phyloP scores from a whole-genome alignment of 73 alveolate genomes.

The Paramecium bursaria region DNA sequence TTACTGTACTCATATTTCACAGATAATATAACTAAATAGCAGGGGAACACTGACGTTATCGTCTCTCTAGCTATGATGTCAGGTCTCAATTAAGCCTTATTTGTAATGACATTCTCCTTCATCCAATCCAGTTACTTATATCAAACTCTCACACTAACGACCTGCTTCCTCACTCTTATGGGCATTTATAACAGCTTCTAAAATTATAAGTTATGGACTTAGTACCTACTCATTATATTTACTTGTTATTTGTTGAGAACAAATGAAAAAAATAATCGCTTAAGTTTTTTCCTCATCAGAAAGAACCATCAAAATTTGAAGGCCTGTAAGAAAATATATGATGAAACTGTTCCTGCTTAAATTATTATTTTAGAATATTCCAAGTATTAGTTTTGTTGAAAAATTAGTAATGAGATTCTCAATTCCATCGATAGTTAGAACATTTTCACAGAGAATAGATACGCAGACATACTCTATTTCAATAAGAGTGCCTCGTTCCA shows the following conservation, averaged over 20 bases:
- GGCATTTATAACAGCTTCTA: slow-evolving; percentile 14
- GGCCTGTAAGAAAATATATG: slow-evolving; percentile 49
- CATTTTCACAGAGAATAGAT: not conserved
- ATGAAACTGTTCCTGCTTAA: slow-evolving; percentile 56
- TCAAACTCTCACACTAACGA: not conserved
- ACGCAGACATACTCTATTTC: not conserved
- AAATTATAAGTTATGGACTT: slow-evolving; percentile 49
- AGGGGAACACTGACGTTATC: not conserved
- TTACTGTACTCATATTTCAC: slow-evolving; percentile 23
- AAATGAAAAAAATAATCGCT: slow-evolving; percentile 22
- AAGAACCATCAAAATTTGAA: slow-evolving; percentile 27
- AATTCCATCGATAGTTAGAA: not conserved
- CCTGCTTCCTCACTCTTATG: slow-evolving; percentile 1
- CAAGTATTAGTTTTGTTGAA: too few relatives aligned
- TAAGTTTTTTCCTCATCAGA: not conserved
- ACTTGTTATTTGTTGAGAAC: slow-evolving; percentile 34
- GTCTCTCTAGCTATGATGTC: slow-evolving; percentile 3
- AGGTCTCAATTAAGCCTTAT: slow-evolving; percentile 41
- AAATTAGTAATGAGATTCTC: not conserved
- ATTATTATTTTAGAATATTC: slow-evolving; percentile 42
- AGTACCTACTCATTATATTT: slow-evolving; percentile 7
- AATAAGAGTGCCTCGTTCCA: slow-evolving; percentile 54
- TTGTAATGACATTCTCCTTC: slow-evolving; percentile 39
- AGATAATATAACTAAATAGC: not conserved
- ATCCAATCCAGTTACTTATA: slow-evolving; percentile 21